A percentile compares a stretch with the other conserved stretches of the same genome.
These are phyloP conservation scores for Porpolomopsis calyptriformis DNA, from an alignment of 768 basidiomycete species.

Conservation along the genomic window DNA sequence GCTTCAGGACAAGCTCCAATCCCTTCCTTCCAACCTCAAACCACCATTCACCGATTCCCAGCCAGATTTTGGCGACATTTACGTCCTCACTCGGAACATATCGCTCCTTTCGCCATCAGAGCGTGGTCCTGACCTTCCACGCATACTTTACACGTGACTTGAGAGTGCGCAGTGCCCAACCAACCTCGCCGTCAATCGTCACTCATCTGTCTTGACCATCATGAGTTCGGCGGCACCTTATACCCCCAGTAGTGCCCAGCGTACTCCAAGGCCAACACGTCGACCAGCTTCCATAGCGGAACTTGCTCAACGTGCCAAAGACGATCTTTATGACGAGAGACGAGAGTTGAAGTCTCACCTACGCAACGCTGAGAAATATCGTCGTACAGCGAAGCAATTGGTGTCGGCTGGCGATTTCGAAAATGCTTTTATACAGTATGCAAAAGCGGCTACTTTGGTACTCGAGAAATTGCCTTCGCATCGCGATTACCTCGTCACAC, in stretches of 20 bases:
- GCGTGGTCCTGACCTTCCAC: too few relatives aligned
- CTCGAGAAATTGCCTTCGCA: constrained; percentile 72
- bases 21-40: too few relatives aligned
- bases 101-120: too few relatives aligned
- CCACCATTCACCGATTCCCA: too few relatives aligned
- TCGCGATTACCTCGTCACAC: constrained; percentile 45
- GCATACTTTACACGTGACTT: neutral
- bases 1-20: too few relatives aligned
- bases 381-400: constrained; percentile 42
- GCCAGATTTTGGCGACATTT: too few relatives aligned
- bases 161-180: neutral
- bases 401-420: constrained; percentile 48
- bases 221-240: neutral
- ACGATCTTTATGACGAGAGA: constrained; percentile 44
- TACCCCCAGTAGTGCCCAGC: neutral
- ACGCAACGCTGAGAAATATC: constrained; percentile 50
- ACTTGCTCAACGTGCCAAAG: constrained; percentile 50
- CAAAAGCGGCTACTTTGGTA: constrained; percentile 66
- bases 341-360: constrained; percentile 58
- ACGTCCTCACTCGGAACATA: too few relatives aligned
- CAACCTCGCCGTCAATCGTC: neutral
- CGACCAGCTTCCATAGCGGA: constrained; percentile 56
- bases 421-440: constrained; percentile 60
- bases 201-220: neutral
- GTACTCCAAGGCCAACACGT: neutral